These are phyloP conservation scores for Asterella californica DNA, from an alignment of 225 moss, liverwort and hornwort species.

Conservation along the genomic window DNA sequence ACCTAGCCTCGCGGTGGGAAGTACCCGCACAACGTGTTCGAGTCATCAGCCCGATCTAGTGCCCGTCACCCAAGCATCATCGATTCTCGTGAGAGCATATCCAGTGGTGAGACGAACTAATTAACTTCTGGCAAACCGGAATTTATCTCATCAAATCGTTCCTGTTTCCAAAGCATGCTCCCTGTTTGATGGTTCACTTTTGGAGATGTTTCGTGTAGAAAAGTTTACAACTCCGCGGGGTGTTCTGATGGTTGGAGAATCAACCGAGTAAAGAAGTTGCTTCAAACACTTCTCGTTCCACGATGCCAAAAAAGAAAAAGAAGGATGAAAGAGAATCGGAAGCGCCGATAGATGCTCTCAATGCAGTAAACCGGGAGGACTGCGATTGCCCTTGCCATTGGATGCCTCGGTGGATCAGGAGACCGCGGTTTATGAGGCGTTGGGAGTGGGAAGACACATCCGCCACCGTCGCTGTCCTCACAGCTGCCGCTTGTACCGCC, in stretches of 20 bases:
- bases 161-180: too few species aligned
- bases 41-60: too few species aligned
- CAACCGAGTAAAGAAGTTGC: background rate
- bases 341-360: background rate
- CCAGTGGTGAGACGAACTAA: too few species aligned
- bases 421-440: conserved; percentile 35
- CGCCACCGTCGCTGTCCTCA: conserved; percentile 37
- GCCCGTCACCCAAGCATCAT: too few species aligned
- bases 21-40: too few species aligned
- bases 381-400: conserved; percentile 51
- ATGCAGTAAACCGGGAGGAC: conserved; percentile 10
- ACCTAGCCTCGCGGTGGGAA: too few species aligned
- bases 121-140: too few species aligned
- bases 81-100: too few species aligned
- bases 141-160: too few species aligned
- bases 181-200: too few species aligned
- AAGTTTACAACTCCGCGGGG: too few species aligned
- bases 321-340: background rate
- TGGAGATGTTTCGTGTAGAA: too few species aligned
- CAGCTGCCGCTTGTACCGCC: conserved; percentile 36
- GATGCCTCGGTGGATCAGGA: conserved; percentile 44
- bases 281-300: background rate
- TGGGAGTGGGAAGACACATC: conserved; percentile 51
- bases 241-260: background rate
- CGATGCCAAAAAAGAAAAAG: conserved; percentile 18